Evolutionary conservation across 2,329 filamentous ascomycete species (phyloP).

Genomic region (Cytospora paraplurivora): DNA sequence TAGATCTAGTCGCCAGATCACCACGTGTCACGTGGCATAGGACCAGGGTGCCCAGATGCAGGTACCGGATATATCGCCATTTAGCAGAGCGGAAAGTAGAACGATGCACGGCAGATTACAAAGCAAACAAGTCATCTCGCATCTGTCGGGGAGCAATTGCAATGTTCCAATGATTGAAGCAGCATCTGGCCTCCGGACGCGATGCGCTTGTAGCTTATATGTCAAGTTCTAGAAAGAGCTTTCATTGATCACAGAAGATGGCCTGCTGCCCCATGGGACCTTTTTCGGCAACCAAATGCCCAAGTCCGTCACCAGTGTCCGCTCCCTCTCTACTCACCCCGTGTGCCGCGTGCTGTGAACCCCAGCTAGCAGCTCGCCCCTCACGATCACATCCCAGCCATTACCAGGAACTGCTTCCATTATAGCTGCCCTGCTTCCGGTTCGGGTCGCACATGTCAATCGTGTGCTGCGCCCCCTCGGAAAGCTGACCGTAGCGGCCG

Average conservation of each 20-base stretch:
- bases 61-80: background rate
- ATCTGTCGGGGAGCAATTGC: too few species aligned
- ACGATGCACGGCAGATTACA: too few species aligned
- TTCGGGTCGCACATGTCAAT: background rate
- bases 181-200: too few species aligned
- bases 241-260: background rate
- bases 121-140: too few species aligned
- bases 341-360: background rate
- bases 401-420: conserved; percentile 17
- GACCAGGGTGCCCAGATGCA: background rate
- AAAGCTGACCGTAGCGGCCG: conserved; percentile 1
- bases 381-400: conserved; percentile 17
- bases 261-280: too few species aligned
- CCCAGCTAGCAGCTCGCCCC: background rate
- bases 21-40: background rate
- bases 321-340: background rate
- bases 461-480: conserved; percentile 6
- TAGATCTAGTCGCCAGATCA: background rate
- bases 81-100: too few species aligned
- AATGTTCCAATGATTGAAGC: too few species aligned
- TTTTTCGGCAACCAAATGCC: background rate
- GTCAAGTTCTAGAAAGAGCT: background rate
- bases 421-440: background rate
- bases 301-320: background rate
- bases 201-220: too few species aligned